Base-by-base conservation (phyloP, 495 filamentous ascomycete genomes). In the Astrocystis sublimbata region DNA sequence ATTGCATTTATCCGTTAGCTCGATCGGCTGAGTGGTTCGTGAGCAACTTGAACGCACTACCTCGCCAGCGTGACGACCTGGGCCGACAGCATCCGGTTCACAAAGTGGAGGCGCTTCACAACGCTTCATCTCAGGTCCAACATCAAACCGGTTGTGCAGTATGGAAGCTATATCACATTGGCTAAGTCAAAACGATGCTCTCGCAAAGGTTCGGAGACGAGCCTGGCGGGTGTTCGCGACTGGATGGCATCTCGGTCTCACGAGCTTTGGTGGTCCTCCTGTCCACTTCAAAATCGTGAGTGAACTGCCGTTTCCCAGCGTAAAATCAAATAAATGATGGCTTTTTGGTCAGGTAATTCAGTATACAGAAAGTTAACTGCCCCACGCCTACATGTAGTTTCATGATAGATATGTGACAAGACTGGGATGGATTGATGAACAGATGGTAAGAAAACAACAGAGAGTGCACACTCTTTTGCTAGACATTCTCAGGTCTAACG, bases 401-500 rank as follows among this genome's bases (percentile, higher is more conserved):
- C 82, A 90, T 66, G 73, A 77, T 23, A 81, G 81, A 46, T 94
- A 92, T 70, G 90, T 93, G 3, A 74, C 84, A 31, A 81, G 83
- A 63, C 68, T 79, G 30, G 75, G 77, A 69, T 94, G 91, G 91
- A 86, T 93, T 42, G 86, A 92, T 72, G 89, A 92, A 63, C 86
- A 89, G 65, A 81, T 87, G 59, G 86, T 88, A 63, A 63, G 74
- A 60, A 1, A 9, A 24, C n/a, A 10, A 24, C 10, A 49, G 15
- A 10, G 19, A 53, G 21, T 15, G 15, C 3, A 15, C 26, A 21
- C 13, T 24, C n/a, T 50, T 13, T 54, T 15, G 12, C 13, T 24
- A 35, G 8, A 19, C n/a, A 7, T 62, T 17, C 4, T 36, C 19
- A 26, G 13, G 8, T 1, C 24, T 60, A 19, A 33, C 15, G 26